These are phyloP conservation scores for Trypanosoma boissoni DNA, from an alignment of 208 protist genomes.

Conservation along the genomic window DNA sequence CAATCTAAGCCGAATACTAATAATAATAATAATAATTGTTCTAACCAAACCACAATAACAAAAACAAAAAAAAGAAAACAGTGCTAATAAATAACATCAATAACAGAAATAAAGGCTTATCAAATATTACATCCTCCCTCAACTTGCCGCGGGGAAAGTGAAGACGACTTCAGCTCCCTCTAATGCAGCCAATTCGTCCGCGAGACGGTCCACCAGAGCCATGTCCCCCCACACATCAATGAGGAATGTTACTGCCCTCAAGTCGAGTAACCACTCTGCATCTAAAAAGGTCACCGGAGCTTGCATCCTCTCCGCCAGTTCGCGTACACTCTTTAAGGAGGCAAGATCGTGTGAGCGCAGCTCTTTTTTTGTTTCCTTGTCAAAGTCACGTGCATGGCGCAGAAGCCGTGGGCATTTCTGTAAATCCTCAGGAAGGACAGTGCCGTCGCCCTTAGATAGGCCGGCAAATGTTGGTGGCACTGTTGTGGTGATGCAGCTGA, in stretches of 20 bases:
- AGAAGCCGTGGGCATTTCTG: constrained; percentile 55
- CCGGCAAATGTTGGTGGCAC: constrained; percentile 62
- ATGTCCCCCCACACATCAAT: constrained; percentile 64
- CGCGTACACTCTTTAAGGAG: constrained; percentile 53
- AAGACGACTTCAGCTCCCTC: constrained; percentile 86
- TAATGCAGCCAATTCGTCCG: constrained; percentile 61
- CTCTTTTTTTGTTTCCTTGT: constrained; percentile 70
- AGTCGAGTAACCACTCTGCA: constrained; percentile 82
- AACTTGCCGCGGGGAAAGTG: constrained; percentile 51
- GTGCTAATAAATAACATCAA: constrained; percentile 16
- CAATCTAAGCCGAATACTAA: too few species aligned
- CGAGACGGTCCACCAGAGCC: constrained; percentile 48
- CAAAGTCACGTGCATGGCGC: constrained; percentile 75
- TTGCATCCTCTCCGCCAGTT: constrained; percentile 43
- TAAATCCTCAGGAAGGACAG: constrained; percentile 58
- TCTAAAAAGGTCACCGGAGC: constrained; percentile 68
- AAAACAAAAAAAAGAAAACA: constrained; percentile 9
- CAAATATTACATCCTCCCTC: too few species aligned
- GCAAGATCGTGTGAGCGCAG: constrained; percentile 63
- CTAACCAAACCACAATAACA: background rate
- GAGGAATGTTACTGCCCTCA: constrained; percentile 78
- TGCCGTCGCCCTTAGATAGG: constrained; percentile 43
- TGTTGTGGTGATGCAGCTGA: constrained; percentile 60
- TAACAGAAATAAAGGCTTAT: background rate
- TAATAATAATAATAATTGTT: too few species aligned